Percentiles rank a stretch among this genome's conserved stretches.
These are phyloP conservation scores for Trichoderma sp. DNA, from an alignment of 2,329 filamentous ascomycete species.

Conservation along the genomic window DNA sequence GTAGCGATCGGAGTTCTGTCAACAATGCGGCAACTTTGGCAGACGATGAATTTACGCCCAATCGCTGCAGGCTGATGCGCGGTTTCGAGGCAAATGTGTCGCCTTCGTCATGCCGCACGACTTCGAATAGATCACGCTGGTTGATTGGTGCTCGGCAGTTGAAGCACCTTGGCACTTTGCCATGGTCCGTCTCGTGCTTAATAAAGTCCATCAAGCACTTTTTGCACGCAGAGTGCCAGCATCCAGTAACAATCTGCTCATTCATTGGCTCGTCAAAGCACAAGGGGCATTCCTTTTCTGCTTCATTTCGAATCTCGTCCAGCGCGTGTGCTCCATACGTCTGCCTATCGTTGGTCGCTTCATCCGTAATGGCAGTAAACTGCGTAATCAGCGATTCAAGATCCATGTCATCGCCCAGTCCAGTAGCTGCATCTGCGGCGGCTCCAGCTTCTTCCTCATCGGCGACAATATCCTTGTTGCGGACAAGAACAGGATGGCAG, in stretches of 20 bases:
- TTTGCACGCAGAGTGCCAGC: constrained; percentile 97
- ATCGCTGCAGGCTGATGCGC: constrained; percentile 63
- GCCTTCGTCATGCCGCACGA: constrained; percentile 75
- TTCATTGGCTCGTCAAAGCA: constrained; percentile 96
- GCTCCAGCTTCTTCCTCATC: constrained; percentile 82
- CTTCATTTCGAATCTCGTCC: constrained; percentile 87
- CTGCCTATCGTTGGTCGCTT: constrained; percentile 63
- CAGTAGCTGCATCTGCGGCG: constrained; percentile 76
- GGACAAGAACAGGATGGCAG: constrained; percentile 87
- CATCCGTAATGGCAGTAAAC: constrained; percentile 73
- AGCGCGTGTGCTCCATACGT: constrained; percentile 83
- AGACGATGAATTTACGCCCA: constrained; percentile 71
- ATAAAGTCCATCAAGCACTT: constrained; percentile 90
- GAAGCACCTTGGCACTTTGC: constrained; percentile 80
- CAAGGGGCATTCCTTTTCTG: constrained; percentile 87
- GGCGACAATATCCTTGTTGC: constrained; percentile 80
- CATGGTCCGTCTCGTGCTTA: constrained; percentile 78
- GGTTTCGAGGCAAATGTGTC: constrained; percentile 49
- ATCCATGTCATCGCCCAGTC: constrained; percentile 94
- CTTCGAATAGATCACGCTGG: constrained; percentile 85
- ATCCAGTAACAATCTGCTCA: constrained; percentile 90
- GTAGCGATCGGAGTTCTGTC: constrained; percentile 70
- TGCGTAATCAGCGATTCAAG: constrained; percentile 81
- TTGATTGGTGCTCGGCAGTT: constrained; percentile 86
- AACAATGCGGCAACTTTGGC: constrained; percentile 87